Evolutionary conservation across 1,139 yeast genomes (phyloP).

Genomic region (Candida dubliniensis): DNA sequence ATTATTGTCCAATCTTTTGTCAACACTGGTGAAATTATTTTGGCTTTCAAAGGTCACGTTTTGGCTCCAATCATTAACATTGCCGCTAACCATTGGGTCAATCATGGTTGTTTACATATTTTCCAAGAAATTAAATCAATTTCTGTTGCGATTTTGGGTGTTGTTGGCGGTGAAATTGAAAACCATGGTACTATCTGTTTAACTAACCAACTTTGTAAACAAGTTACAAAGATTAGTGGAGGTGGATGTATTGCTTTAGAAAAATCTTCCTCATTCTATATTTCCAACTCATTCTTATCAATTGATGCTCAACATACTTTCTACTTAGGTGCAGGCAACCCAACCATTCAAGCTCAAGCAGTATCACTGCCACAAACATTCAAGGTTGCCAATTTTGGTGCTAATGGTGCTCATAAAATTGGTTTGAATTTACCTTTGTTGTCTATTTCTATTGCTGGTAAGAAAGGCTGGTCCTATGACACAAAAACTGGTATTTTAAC

Average conservation of each 20-base stretch:
- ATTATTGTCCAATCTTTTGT: constrained; percentile 3
- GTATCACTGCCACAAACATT: constrained; percentile 3
- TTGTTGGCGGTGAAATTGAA: background rate
- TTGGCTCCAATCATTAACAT: background rate
- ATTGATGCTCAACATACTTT: constrained; percentile 3
- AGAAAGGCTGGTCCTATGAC: constrained; percentile 13
- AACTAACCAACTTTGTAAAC: constrained; percentile 1
- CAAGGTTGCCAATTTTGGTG: constrained; percentile 7
- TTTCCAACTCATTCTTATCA: constrained; percentile 2
- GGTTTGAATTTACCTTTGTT: constrained; percentile 2
- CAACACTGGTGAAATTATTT: constrained; percentile 4
- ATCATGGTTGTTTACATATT: constrained; percentile 3
- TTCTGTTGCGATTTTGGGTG: constrained; percentile 3
- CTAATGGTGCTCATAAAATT: background rate
- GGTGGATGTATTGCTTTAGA: constrained; percentile 4
- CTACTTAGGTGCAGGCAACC: constrained; percentile 5
- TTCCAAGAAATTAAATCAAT: constrained; percentile 3
- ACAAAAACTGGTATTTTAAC: constrained; percentile 24
- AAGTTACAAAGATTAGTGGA: constrained; percentile 1
- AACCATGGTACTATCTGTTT: constrained; percentile 4
- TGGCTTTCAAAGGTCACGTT: constrained; percentile 1
- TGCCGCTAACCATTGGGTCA: background rate
- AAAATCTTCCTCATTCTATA: constrained; percentile 1
- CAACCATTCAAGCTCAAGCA: constrained; percentile 6
- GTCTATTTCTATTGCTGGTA: background rate